A percentile compares a stretch with the other conserved stretches of the same genome.
Conservation (phyloP, 2,329 filamentous ascomycete genomes). For the Aureobasidium sp. region DNA sequence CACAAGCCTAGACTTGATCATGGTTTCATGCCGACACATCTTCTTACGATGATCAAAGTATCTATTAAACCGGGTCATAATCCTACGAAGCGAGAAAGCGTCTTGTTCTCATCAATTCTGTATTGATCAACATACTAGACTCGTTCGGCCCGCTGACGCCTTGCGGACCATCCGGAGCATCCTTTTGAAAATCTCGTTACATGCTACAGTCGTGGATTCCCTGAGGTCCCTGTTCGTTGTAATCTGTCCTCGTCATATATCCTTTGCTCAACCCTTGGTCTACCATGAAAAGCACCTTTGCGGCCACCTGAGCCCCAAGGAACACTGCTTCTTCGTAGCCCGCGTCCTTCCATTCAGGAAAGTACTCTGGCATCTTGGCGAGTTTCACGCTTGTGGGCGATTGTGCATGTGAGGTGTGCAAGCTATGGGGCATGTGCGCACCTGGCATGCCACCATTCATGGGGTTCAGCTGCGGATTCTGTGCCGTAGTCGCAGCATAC, state of each 20-base stretch:
- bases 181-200: background rate
- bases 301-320: conserved; percentile 79
- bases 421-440: conserved; percentile 35
- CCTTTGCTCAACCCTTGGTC: conserved; percentile 61
- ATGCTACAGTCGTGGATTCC: conserved; percentile 52
- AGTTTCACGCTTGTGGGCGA: conserved; percentile 80
- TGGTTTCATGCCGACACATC: background rate
- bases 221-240: conserved; percentile 59
- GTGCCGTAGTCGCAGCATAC: conserved; percentile 78
- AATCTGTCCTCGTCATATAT: conserved; percentile 61
- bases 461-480: conserved; percentile 44
- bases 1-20: background rate
- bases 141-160: background rate
- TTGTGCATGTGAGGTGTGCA: conserved; percentile 58
- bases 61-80: background rate
- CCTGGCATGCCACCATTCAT: conserved; percentile 25
- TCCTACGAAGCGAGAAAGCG: background rate
- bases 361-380: conserved; percentile 72
- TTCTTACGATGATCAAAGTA: background rate
- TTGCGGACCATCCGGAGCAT: background rate
- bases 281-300: conserved; percentile 63
- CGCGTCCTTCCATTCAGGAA: conserved; percentile 77
- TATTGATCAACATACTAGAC: background rate
- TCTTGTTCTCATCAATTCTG: background rate
- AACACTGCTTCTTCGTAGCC: conserved; percentile 77